Conservation (phyloP, 495 filamentous ascomycete genomes). For the Penicillium subrubescens region DNA sequence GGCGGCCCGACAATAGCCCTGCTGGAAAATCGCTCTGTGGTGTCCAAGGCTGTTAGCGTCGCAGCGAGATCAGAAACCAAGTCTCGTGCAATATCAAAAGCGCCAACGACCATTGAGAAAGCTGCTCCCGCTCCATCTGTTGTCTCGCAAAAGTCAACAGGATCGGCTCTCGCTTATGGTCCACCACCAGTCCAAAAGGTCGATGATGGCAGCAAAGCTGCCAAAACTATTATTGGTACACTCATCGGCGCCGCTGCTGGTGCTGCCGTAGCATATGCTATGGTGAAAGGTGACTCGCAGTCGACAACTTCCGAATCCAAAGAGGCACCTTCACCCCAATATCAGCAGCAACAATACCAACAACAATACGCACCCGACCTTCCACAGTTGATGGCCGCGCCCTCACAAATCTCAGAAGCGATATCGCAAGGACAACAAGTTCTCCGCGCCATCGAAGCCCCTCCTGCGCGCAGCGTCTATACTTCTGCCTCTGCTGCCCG, state of each 20-base stretch:
- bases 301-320: constrained; percentile 22
- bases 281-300: constrained; percentile 55
- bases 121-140: constrained; percentile 26
- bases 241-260: constrained; percentile 77
- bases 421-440: constrained; percentile 27
- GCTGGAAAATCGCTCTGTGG: constrained; percentile 43
- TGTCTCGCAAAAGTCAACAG: constrained; percentile 30
- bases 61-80: constrained; percentile 32
- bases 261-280: constrained; percentile 73
- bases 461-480: constrained; percentile 40
- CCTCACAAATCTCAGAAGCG: constrained; percentile 29
- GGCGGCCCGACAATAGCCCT: constrained; percentile 36
- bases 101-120: constrained; percentile 32
- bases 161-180: constrained; percentile 34
- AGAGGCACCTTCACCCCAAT: constrained; percentile 20
- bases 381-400: constrained; percentile 30
- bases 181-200: constrained; percentile 33
- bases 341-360: background rate
- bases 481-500: constrained; percentile 35
- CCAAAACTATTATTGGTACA: constrained; percentile 68
- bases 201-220: constrained; percentile 44
- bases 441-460: constrained; percentile 45
- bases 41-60: constrained; percentile 40
- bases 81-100: constrained; percentile 35
- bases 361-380: constrained; percentile 31